Conservation (phyloP, 345 rosid species). For the Aegle marmelos region DNA sequence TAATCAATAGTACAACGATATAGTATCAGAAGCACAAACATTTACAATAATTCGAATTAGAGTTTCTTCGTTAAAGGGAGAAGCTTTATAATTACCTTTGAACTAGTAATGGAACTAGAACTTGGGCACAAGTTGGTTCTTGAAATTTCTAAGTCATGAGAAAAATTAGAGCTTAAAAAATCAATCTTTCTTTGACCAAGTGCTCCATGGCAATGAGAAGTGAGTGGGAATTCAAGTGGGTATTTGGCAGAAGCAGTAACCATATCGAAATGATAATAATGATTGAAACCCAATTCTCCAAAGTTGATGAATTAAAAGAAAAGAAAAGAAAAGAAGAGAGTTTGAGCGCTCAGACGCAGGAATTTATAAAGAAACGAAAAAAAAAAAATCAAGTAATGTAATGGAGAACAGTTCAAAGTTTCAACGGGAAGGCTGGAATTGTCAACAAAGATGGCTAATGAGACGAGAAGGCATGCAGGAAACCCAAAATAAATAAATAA, state of each 20-base stretch:
- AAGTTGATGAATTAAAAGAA: background rate
- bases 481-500: background rate
- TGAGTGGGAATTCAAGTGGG: conserved; percentile 37
- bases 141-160: conserved; percentile 28
- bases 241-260: conserved; percentile 44
- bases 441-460: background rate
- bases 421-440: background rate
- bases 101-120: conserved; percentile 20
- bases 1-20: background rate
- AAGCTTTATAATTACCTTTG: conserved; percentile 41
- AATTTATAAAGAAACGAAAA: background rate
- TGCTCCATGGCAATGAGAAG: conserved; percentile 29
- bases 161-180: conserved; percentile 28
- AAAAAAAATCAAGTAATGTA: background rate
- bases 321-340: background rate
- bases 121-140: conserved; percentile 30
- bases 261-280: conserved; percentile 31
- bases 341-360: background rate
- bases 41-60: background rate
- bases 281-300: conserved; percentile 23
- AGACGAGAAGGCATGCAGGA: background rate
- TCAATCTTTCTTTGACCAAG: conserved; percentile 28
- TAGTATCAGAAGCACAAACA: background rate
- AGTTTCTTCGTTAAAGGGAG: background rate
- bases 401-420: background rate